Evolutionary conservation across 129 eudicot genomes (phyloP), one percentile per base, ranked within the genome.

Genomic region (Artemisia argyi): DNA sequence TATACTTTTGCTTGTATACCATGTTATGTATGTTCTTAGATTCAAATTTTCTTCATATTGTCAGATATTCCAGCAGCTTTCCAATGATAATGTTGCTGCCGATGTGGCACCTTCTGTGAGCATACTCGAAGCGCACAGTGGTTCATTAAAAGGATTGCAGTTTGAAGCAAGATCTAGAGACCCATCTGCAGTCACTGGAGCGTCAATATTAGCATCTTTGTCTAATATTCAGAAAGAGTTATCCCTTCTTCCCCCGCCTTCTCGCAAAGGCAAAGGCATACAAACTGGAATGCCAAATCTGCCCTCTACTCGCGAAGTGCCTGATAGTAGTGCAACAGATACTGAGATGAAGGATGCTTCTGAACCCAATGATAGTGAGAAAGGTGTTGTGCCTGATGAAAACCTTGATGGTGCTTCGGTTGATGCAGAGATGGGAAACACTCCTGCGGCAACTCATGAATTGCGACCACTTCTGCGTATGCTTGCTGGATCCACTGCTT

Each of bases 141-240:
- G 89, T 49, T 65, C 96, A 14, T 57, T 89, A 49, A 87, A 89
- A 50, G 91, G 95, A 28, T 71, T 85, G 61, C 96, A 80, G 11
- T 74, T 82, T 15, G 88, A 82, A 61, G 76, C 90, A 76, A 85
- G 87, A 80, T 79, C 89, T 77, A 74, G 87, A 69, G 98, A 89
- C 53, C 80, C 97, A 9, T 89, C 98, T 53, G 83, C 92, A 44
- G 96, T 85, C 78, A 85, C 98, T 35, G 98, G 92, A 73, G 98
- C 98, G n/a, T 83, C 98, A 24, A 84, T 89, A 58, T 73, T 93
- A 68, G 95, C 95, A 53, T 85, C 98, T 26, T 72, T 89, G 35
- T 86, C 98, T 3, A 87, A 81, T 63, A 76, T 81, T 10, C 65
- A 74, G 47, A 84, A 93, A 75, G 91, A 89, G 63, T 75, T 84